Conservation (phyloP, 2,329 filamentous ascomycete genomes). For the Clonostachys rosea region DNA sequence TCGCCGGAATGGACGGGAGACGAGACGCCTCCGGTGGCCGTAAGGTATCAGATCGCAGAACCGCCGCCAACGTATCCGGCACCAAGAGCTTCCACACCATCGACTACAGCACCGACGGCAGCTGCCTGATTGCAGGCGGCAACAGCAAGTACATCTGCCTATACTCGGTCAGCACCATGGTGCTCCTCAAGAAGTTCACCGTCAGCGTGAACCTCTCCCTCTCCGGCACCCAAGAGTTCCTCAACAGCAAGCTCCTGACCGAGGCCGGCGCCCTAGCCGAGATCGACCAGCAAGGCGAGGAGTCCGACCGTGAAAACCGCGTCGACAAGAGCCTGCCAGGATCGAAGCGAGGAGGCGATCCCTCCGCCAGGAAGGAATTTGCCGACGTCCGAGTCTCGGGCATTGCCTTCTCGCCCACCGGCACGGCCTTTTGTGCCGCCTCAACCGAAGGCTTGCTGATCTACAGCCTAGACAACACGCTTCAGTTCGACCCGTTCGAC, state of each 20-base stretch:
- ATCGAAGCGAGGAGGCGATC: constrained; percentile 77
- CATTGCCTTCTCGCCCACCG: constrained; percentile 84
- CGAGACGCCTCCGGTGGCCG: constrained; percentile 91
- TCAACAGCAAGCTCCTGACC: constrained; percentile 88
- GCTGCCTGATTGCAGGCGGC: constrained; percentile 82
- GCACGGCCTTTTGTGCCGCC: constrained; percentile 87
- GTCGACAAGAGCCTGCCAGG: constrained; percentile 78
- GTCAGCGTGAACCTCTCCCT: constrained; percentile 94
- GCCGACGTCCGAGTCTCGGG: constrained; percentile 82
- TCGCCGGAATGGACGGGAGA: constrained; percentile 81
- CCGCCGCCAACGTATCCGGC: constrained; percentile 83
- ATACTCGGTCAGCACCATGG: constrained; percentile 91
- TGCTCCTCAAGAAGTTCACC: constrained; percentile 90
- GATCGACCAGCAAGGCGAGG: constrained; percentile 85
- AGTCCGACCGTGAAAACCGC: constrained; percentile 82
- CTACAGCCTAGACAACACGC: constrained; percentile 80
- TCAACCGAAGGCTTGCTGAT: constrained; percentile 92
- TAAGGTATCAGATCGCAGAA: constrained; percentile 80
- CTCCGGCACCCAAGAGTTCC: constrained; percentile 92
- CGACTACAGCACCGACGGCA: constrained; percentile 87
- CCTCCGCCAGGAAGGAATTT: constrained; percentile 68
- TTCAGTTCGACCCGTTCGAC: constrained; percentile 94
- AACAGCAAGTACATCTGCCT: constrained; percentile 99
- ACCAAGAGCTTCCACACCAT: constrained; percentile 90
- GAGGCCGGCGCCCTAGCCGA: constrained; percentile 82